Conservation (phyloP, 495 filamentous ascomycete genomes). For the Poronia punctata region DNA sequence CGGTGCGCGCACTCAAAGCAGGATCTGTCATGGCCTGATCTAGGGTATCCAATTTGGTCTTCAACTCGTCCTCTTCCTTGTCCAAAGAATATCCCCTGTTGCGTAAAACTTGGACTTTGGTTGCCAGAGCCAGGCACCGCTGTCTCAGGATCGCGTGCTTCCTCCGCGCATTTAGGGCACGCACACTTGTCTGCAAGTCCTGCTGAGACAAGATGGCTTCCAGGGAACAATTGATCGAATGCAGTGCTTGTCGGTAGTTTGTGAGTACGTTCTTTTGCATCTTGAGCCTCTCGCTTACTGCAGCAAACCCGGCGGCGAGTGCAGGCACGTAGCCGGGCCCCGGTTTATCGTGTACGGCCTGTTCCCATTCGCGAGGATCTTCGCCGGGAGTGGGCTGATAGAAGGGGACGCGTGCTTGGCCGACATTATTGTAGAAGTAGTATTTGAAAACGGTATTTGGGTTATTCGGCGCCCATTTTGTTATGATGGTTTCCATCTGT, state of each 20-base stretch:
- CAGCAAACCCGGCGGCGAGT: slow-evolving; percentile 44
- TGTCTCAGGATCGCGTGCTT: slow-evolving; percentile 74
- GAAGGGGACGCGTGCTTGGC: slow-evolving; percentile 69
- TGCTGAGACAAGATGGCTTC: slow-evolving; percentile 73
- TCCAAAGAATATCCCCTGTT: slow-evolving; percentile 91
- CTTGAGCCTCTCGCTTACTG: slow-evolving; percentile 67
- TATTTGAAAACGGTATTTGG: slow-evolving; percentile 72
- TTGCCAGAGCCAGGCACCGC: slow-evolving; percentile 75
- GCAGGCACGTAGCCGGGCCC: slow-evolving; percentile 70
- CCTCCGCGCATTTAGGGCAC: slow-evolving; percentile 71
- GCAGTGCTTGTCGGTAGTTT: slow-evolving; percentile 70
- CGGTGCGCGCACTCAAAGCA: slow-evolving; percentile 68
- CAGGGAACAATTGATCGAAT: slow-evolving; percentile 82
- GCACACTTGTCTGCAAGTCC: slow-evolving; percentile 71
- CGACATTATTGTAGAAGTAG: slow-evolving; percentile 92
- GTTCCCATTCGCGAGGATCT: slow-evolving; percentile 84
- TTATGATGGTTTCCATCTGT: slow-evolving; percentile 68
- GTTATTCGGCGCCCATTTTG: slow-evolving; percentile 75
- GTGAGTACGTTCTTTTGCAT: slow-evolving; percentile 67
- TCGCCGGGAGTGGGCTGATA: slow-evolving; percentile 72
- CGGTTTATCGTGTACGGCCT: slow-evolving; percentile 79
- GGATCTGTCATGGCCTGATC: slow-evolving; percentile 78
- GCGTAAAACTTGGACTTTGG: slow-evolving; percentile 84
- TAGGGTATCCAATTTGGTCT: slow-evolving; percentile 70
- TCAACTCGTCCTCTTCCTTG: slow-evolving; percentile 82